Evolutionary conservation across 78 protist genomes (phyloP).

Genomic region (Speleostelium caveatum): DNA sequence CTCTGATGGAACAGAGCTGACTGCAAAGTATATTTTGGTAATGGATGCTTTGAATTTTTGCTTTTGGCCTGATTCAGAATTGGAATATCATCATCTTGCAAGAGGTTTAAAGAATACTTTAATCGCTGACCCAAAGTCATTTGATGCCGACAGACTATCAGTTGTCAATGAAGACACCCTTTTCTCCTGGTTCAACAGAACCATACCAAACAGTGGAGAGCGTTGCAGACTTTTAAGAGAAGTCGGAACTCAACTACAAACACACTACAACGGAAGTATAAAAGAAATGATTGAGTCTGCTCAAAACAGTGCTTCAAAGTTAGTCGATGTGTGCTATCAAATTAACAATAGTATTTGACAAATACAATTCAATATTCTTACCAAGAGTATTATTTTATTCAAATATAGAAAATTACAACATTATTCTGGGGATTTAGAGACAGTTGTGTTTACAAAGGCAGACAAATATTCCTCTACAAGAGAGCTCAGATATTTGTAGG

Average conservation of each 20-base stretch:
- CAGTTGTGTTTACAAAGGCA: conserved; percentile 53
- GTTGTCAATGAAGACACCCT: conserved; percentile 27
- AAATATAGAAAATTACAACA: conserved; percentile 33
- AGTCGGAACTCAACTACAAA: conserved; percentile 35
- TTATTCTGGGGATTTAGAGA: conserved; percentile 83
- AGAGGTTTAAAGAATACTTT: conserved; percentile 29
- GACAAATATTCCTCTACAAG: conserved; percentile 87
- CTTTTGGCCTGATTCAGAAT: conserved; percentile 86
- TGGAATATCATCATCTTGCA: conserved; percentile 60
- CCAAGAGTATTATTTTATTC: neutral
- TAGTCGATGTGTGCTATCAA: conserved; percentile 57
- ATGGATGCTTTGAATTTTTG: conserved; percentile 90
- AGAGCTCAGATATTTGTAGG: conserved; percentile 94
- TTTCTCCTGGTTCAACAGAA: conserved; percentile 45
- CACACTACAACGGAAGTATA: conserved; percentile 50
- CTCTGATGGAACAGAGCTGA: conserved; percentile 39
- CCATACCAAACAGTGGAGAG: conserved; percentile 57
- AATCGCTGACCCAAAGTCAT: conserved; percentile 25
- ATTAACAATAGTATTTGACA: no score
- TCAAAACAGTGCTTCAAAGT: conserved; percentile 43
- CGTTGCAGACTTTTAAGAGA: conserved; percentile 64
- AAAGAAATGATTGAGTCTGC: conserved; percentile 61
- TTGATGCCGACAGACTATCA: conserved; percentile 42
- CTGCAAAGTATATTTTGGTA: conserved; percentile 86
- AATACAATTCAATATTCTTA: neutral